These are phyloP conservation scores for Pythium utonaiense DNA, from an alignment of 352 stramenopile species.

Conservation along the genomic window DNA sequence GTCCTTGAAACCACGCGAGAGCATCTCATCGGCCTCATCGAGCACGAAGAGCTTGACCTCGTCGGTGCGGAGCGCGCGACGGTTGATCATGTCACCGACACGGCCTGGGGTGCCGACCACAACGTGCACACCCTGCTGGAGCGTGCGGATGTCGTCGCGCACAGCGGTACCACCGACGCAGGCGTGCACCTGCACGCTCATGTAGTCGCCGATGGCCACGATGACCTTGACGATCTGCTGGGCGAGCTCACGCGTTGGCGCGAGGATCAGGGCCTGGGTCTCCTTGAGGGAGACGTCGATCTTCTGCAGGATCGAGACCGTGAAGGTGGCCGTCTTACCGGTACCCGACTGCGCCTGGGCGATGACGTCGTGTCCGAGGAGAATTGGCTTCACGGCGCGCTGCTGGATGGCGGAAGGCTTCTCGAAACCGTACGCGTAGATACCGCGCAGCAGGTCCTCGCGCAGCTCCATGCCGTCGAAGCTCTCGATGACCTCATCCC, in stretches of 20 bases:
- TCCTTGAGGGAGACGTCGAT: slow-evolving; percentile 95
- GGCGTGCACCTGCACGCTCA: slow-evolving; percentile 96
- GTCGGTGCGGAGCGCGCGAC: slow-evolving; percentile 92
- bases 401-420: slow-evolving; percentile 99
- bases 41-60: slow-evolving; percentile 97
- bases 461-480: slow-evolving; percentile 99
- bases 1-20: slow-evolving; percentile 99
- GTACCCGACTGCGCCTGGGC: slow-evolving; percentile 98
- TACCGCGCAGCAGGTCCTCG: slow-evolving; percentile 98
- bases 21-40: slow-evolving; percentile 99
- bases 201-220: slow-evolving; percentile 92
- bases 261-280: slow-evolving; percentile 98
- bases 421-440: slow-evolving; percentile 99
- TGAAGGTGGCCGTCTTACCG: slow-evolving; percentile 99
- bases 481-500: slow-evolving; percentile 97
- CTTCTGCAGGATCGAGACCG: slow-evolving; percentile 98
- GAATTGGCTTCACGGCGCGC: slow-evolving; percentile 96
- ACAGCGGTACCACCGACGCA: slow-evolving; percentile 98
- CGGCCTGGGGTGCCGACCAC: slow-evolving; percentile 98
- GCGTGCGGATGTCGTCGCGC: slow-evolving; percentile 97
- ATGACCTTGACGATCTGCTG: slow-evolving; percentile 99
- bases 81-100: slow-evolving; percentile 99
- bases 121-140: slow-evolving; percentile 97
- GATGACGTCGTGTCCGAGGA: slow-evolving; percentile 98
- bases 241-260: slow-evolving; percentile 98